Base-by-base conservation (phyloP, 2,329 filamentous ascomycete species). In the Penicillium polonicum region DNA sequence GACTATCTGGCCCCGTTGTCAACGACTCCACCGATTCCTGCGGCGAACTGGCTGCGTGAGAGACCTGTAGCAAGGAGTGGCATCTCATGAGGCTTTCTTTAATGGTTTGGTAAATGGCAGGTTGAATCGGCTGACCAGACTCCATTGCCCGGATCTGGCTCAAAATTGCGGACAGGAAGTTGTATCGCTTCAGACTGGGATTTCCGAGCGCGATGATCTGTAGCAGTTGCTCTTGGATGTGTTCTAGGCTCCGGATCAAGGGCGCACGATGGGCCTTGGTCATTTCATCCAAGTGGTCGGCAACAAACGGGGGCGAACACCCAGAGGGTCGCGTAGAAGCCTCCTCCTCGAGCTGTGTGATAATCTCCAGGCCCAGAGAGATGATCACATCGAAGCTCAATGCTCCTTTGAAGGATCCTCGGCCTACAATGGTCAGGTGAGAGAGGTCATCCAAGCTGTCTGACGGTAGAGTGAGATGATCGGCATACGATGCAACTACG, bases 151-250 rank as follows among this genome's bases (percentile, higher is more conserved):
- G 42, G 29, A 65, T 61, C 41, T 64, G 58, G 13, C 52, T 56
- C 35, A 65, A 38, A n/a, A 65, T 36, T 1, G 55, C 61, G 15
- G 59, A 38, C 6, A 64, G 23, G 10, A 64, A 49, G 38, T 52
- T 57, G 43, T 59, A 65, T 17, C 63, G 57, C 52, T 64, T 66
- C 39, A 60, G 36, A 44, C 55, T 63, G 12, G 62, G 62, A 17
- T 46, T 60, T 27, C 41, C 23, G 5, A 44, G 41, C 15, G 41
- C 23, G 41, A 44, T 44, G 10, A 44, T 44, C 23, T 27, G 41
- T 23, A 44, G 23, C 7, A 17, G 15, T 23, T 44, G 41, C 13
- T 43, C 21, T 9, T 43, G 41, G 9, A 43, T 43, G 21, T 27
- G 23, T n/a, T 44, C 41, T 27, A 44, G 41, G 23, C 41, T 44